These are phyloP conservation scores for Ilex aquifolium DNA, from an alignment of 257 asterid genomes.

Conservation along the genomic window DNA sequence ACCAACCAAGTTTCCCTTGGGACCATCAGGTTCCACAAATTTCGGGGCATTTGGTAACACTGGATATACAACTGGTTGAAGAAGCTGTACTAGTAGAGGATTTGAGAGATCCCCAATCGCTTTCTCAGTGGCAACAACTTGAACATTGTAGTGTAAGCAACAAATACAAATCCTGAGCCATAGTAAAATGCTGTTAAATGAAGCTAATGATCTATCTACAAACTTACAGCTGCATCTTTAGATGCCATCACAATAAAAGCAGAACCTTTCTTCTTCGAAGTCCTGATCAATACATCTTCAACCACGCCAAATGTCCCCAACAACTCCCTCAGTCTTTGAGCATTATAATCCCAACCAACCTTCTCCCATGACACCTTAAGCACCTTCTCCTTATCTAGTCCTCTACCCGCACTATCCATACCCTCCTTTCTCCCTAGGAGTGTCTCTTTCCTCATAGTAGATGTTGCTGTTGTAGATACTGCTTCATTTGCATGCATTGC, in stretches of 20 bases:
- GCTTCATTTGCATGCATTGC: slow-evolving; percentile 39
- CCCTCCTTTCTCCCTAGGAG: slow-evolving; percentile 14
- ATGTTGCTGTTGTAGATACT: slow-evolving; percentile 12
- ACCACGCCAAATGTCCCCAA: slow-evolving; percentile 67
- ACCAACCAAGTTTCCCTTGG: slow-evolving; percentile 53
- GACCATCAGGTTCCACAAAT: slow-evolving; percentile 32
- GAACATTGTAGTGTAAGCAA: slow-evolving; percentile 13
- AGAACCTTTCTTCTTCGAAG: slow-evolving; percentile 72
- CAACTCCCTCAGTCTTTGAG: slow-evolving; percentile 50
- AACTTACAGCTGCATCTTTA: slow-evolving; percentile 63
- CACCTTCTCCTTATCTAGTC: slow-evolving; percentile 57
- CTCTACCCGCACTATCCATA: slow-evolving; percentile 26
- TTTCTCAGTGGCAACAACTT: slow-evolving; percentile 54
- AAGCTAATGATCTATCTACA: neutral
- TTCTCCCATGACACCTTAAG: slow-evolving; percentile 93
- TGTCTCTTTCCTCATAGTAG: slow-evolving; percentile 31
- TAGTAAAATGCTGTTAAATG: neutral
- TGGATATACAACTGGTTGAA: slow-evolving; percentile 47
- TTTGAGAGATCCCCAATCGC: slow-evolving; percentile 70
- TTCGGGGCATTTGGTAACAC: slow-evolving; percentile 26
- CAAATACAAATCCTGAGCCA: neutral
- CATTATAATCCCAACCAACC: slow-evolving; percentile 60
- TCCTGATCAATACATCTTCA: slow-evolving; percentile 74
- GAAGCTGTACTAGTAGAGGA: slow-evolving; percentile 73
- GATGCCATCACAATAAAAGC: slow-evolving; percentile 87